These are phyloP conservation scores for Globisporangium uncinulatum DNA, from an alignment of 352 stramenopile genomes.

Conservation along the genomic window DNA sequence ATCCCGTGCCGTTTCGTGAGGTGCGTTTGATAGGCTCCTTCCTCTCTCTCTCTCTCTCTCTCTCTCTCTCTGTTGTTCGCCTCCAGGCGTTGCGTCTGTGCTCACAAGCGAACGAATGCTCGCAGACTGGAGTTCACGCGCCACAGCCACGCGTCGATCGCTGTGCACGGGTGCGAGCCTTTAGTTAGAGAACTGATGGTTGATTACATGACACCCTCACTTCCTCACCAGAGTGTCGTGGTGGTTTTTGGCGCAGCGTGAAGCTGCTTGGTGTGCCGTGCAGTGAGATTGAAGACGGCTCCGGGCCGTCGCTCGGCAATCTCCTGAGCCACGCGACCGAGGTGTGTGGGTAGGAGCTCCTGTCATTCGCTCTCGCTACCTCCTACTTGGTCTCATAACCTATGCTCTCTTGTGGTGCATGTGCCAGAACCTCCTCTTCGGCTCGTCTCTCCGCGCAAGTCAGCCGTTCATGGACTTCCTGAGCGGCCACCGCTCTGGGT, in stretches of 20 bases:
- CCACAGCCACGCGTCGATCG: conserved; percentile 43
- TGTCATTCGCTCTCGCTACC: background rate
- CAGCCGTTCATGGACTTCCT: conserved; percentile 52
- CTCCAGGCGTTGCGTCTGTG: too few species aligned
- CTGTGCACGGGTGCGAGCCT: conserved; percentile 50
- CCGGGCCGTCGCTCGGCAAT: conserved; percentile 46
- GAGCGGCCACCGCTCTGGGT: conserved; percentile 40
- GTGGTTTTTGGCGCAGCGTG: conserved; percentile 19
- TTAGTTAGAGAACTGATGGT: background rate
- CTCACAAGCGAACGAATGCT: background rate
- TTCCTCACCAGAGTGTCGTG: background rate
- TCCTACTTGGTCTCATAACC: background rate
- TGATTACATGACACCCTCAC: background rate
- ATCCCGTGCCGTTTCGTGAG: conserved; percentile 61
- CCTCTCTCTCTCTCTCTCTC: background rate
- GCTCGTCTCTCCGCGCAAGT: conserved; percentile 39
- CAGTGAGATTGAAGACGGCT: conserved; percentile 47
- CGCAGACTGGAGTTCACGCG: conserved; percentile 51
- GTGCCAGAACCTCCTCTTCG: conserved; percentile 38
- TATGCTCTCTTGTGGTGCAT: background rate
- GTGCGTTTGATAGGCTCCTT: conserved; percentile 8
- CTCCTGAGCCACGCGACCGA: conserved; percentile 62
- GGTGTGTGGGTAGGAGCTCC: conserved; percentile 19
- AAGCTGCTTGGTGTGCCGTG: conserved; percentile 41
- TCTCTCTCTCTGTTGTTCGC: background rate